Base-by-base conservation (phyloP, 108 stramenopile species). In the Fistulifera pelliculosa region DNA sequence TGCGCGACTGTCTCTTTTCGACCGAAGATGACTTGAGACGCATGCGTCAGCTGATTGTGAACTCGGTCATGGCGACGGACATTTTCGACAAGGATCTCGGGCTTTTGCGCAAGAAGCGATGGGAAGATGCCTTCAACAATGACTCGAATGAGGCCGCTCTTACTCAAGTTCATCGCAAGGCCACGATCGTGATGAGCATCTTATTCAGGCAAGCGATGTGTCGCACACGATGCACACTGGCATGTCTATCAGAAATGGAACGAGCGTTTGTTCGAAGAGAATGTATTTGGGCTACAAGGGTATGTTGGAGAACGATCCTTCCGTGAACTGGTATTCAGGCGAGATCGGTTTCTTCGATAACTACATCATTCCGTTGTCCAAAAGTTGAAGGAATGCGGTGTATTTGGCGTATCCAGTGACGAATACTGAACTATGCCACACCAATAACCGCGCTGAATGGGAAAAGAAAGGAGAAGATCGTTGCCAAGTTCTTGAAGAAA, bases 191-290 rank as follows among this genome's bases (percentile, higher is more conserved):
- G 6, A 35, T 35, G 31, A 35, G 31, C 31, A 35, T 8, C 8
- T 35, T 3, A 35, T 35, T 8, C 31, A 35, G 31, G 31, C 31
- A 3, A 6, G 6, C 8, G 31, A 35, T 8, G 31, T 35, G 6
- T 3, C 31, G 3, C 31, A 35, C 31, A 35, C 31, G 31, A 35
- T 35, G 31, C 31, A 35, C 31, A 35, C 31, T 35, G 31, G 31
- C 31, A 35, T 8, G 8, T 35, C 8, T 35, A 35, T 42, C 53
- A 55, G 35, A 74, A 74, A 39, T 74, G 73, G 73, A 74, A 74
- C 38, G 21, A 41, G 35, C 48, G 53, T 1, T 52, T 74, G 13
- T 70, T 67, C 60, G 61, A 62, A 22, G 73, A 74, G n/a, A 54
- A 51, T 68, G 27, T 54, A 54, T 17, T 13, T 10, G 10, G 53